phyloP scores from a whole-genome alignment of 257 asterid genomes.

The Hygrophila difformis region DNA sequence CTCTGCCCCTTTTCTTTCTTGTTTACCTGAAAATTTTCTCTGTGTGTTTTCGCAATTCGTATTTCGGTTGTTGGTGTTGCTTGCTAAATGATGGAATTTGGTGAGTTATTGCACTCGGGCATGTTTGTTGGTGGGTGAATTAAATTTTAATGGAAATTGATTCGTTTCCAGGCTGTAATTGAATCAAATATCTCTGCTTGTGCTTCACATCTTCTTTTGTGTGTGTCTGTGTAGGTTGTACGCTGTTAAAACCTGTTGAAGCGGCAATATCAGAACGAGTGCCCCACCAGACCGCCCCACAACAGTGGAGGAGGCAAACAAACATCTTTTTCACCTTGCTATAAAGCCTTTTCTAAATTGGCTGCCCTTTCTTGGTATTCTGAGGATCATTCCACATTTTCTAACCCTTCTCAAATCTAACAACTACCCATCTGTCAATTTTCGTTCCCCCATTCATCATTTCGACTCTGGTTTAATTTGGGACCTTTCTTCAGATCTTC shows the following conservation, averaged over 20 bases:
- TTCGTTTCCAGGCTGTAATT: slow-evolving; percentile 44
- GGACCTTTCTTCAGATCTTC: no score
- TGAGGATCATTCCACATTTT: slow-evolving; percentile 19
- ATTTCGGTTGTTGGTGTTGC: no score
- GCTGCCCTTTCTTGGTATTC: slow-evolving; percentile 23
- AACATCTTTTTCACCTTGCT: slow-evolving; percentile 22
- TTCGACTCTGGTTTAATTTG: no score
- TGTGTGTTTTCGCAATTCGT: no score
- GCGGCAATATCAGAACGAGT: slow-evolving; percentile 14
- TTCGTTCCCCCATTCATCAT: no score
- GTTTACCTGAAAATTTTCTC: no score
- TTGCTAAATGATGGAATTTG: background rate
- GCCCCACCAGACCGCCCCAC: slow-evolving; percentile 39
- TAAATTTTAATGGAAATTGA: no score
- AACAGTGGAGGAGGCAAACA: slow-evolving; percentile 19
- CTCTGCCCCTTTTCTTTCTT: no score
- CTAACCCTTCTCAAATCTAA: slow-evolving; percentile 31
- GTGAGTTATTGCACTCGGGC: no score
- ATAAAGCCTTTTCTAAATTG: slow-evolving; percentile 23
- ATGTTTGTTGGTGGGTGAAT: no score
- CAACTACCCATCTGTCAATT: slow-evolving; percentile 12
- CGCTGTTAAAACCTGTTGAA: slow-evolving; percentile 22
- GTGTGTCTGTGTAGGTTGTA: slow-evolving; percentile 11
- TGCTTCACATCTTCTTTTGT: slow-evolving; percentile 15
- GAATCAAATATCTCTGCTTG: slow-evolving; percentile 17